A percentile compares a stretch with the other conserved stretches of the same genome.
phyloP scores from a whole-genome alignment of 768 basidiomycete species.

The Amanita pseudoporphyria region DNA sequence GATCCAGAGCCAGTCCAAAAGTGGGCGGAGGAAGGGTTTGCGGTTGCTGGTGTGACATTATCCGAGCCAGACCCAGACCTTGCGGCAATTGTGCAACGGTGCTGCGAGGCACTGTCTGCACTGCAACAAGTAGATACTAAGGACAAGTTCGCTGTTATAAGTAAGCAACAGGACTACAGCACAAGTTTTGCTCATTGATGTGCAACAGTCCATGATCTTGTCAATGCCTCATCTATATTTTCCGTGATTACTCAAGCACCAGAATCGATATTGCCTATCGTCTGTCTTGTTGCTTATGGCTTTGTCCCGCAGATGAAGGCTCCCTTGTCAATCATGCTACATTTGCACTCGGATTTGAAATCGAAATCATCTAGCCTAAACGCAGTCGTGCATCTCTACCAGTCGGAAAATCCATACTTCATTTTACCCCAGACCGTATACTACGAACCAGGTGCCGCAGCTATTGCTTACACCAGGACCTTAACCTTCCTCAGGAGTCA shows the following conservation, averaged over 20 bases:
- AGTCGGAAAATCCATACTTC: constrained; percentile 27
- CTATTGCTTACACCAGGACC: constrained; percentile 36
- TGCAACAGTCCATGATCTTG: background rate
- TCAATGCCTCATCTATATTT: constrained; percentile 15
- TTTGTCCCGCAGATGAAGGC: constrained; percentile 12
- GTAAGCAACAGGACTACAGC: constrained; percentile 16
- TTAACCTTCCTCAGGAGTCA: constrained; percentile 35
- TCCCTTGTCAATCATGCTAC: constrained; percentile 26
- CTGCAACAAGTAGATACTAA: constrained; percentile 29
- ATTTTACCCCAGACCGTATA: constrained; percentile 30
- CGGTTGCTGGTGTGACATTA: constrained; percentile 28
- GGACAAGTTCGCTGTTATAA: constrained; percentile 35
- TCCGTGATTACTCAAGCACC: constrained; percentile 12
- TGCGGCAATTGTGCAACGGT: constrained; percentile 20
- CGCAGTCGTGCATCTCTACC: constrained; percentile 19
- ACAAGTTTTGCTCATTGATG: background rate
- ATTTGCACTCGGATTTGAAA: constrained; percentile 21
- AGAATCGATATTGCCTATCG: constrained; percentile 20
- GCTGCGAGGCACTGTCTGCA: constrained; percentile 25
- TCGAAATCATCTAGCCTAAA: constrained; percentile 13
- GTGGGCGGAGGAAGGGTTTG: constrained; percentile 48
- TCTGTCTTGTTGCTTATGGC: constrained; percentile 30
- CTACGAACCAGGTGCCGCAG: constrained; percentile 32
- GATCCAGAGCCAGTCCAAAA: constrained; percentile 41
- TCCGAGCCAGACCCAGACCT: constrained; percentile 15